Conservation (phyloP, 1,284 basidiomycete genomes). For the Austroboletus rostrupii region DNA sequence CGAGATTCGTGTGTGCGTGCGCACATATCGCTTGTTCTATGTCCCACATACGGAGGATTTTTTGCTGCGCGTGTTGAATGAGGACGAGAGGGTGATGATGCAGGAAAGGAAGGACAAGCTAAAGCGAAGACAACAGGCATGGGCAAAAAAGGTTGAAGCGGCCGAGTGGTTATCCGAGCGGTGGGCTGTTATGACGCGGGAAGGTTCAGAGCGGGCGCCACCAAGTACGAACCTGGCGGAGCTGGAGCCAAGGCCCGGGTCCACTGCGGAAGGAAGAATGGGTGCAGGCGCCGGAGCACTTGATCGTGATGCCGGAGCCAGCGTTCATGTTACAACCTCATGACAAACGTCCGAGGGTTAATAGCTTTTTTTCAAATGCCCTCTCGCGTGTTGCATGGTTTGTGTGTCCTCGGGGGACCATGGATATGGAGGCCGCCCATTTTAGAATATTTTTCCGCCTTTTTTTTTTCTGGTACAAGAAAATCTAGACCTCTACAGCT, state of each 20-base stretch:
- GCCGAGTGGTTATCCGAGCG: constrained; percentile 14
- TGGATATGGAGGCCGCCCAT: too few species aligned
- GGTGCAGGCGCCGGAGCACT: neutral
- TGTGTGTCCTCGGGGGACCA: too few species aligned
- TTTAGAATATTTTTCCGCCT: too few species aligned
- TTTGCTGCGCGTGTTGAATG: constrained; percentile 36
- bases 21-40: constrained; percentile 84
- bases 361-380: neutral
- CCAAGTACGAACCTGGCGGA: neutral
- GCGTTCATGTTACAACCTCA: constrained; percentile 1
- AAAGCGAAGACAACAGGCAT: constrained; percentile 10
- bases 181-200: neutral
- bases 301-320: neutral
- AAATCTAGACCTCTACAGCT: too few species aligned
- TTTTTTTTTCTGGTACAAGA: too few species aligned
- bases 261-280: neutral
- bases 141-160: constrained; percentile 15
- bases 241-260: neutral
- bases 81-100: constrained; percentile 8
- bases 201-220: neutral
- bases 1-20: constrained; percentile 78
- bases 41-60: constrained; percentile 71
- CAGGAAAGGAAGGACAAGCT: constrained; percentile 3
- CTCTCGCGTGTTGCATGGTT: too few species aligned
- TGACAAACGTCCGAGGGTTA: constrained; percentile 7